phyloP scores from a whole-genome alignment of 2,329 filamentous ascomycete genomes.

The Biscogniauxia sp. region DNA sequence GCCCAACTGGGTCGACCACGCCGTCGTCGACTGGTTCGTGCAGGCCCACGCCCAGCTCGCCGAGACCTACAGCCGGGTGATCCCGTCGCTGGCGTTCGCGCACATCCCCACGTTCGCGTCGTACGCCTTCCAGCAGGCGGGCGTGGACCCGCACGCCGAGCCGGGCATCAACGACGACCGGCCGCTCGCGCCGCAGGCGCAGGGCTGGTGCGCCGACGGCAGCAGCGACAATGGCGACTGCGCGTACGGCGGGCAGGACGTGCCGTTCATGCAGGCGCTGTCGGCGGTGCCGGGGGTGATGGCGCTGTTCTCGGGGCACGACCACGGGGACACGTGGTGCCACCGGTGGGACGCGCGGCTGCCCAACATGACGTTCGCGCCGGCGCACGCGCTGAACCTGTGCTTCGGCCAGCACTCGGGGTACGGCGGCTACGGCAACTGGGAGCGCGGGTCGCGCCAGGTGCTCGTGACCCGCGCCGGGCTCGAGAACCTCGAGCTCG shows the following conservation, averaged over 20 bases:
- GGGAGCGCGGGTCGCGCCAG: slow-evolving; percentile 60
- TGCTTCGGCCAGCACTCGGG: slow-evolving; percentile 66
- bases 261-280: slow-evolving; percentile 62
- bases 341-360: slow-evolving; percentile 42
- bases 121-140: slow-evolving; percentile 37
- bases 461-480: slow-evolving; percentile 46
- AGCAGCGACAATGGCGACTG: slow-evolving; percentile 36
- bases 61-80: slow-evolving; percentile 30
- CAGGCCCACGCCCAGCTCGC: slow-evolving; percentile 32
- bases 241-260: slow-evolving; percentile 50
- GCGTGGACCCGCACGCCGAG: slow-evolving; percentile 37
- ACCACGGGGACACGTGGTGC: slow-evolving; percentile 63
- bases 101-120: slow-evolving; percentile 48
- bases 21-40: slow-evolving; percentile 46
- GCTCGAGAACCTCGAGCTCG: slow-evolving; percentile 40
- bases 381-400: slow-evolving; percentile 39
- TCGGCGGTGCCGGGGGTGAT: slow-evolving; percentile 53
- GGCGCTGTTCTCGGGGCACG: slow-evolving; percentile 62
- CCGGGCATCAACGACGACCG: slow-evolving; percentile 47
- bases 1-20: slow-evolving; percentile 45
- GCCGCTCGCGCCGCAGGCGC: slow-evolving; percentile 40
- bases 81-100: slow-evolving; percentile 48
- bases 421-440: slow-evolving; percentile 67
- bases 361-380: slow-evolving; percentile 28
- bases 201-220: slow-evolving; percentile 44